These are phyloP conservation scores for Flaveria brownii DNA, from an alignment of 129 eudicot genomes.

Conservation along the genomic window DNA sequence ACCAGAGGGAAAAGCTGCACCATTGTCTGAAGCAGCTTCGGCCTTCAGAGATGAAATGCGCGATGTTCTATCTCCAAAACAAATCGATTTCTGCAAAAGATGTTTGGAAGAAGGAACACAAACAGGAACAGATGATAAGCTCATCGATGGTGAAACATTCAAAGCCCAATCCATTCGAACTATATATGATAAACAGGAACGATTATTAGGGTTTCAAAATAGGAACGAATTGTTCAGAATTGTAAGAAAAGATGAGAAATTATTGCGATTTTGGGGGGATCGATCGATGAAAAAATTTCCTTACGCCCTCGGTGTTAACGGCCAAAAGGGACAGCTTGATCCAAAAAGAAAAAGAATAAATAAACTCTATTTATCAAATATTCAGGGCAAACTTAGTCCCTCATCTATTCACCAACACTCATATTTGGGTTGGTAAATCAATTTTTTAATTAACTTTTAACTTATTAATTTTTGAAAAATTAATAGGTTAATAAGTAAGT, in stretches of 20 bases:
- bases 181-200: neutral
- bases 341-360: neutral
- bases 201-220: conserved; percentile 20
- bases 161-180: conserved; percentile 37
- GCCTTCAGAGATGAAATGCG: conserved; percentile 13
- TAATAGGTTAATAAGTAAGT: too few species aligned
- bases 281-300: conserved; percentile 22
- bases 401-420: too few species aligned
- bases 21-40: conserved; percentile 37
- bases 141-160: conserved; percentile 30
- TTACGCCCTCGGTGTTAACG: conserved; percentile 35
- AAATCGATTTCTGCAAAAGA: conserved; percentile 2
- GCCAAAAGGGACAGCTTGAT: conserved; percentile 11
- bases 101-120: conserved; percentile 15
- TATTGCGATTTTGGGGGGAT: conserved; percentile 5
- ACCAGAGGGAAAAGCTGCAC: conserved; percentile 31
- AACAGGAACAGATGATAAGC: conserved; percentile 17
- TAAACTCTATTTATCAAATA: neutral
- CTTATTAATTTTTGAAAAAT: too few species aligned
- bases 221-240: neutral
- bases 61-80: conserved; percentile 1
- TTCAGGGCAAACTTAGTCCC: too few species aligned
- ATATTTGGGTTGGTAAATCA: too few species aligned
- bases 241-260: neutral
- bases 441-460: too few species aligned